Evolutionary conservation across 345 rosid genomes (phyloP), one percentile per base, ranked within the genome.

Genomic region (Melaleuca quinquenervia): DNA sequence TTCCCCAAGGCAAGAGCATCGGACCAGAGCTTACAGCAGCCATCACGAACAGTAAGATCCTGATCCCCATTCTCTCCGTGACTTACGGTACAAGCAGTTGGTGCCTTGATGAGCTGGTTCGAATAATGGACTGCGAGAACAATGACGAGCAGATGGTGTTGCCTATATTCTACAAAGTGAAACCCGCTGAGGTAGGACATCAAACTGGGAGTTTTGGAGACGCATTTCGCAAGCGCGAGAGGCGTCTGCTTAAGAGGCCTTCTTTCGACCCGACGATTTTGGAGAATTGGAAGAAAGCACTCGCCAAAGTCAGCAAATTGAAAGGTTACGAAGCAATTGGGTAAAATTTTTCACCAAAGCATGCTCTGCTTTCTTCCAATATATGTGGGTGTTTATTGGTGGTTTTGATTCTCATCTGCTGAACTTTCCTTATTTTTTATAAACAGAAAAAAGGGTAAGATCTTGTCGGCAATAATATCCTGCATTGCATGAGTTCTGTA

Each of bases 1-100:
- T 58, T 1, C 0, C 0, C 29, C 0, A 58, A 5, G 70, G 70
- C 0, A 3, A 58, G 32, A 13, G n/a, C 70, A 58, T 58, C 3
- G 12, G 32, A 11, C 32, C 32, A 5, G 3, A 5, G 0, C 4
- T 58, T n/a, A 5, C 2, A 32, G 36, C 1, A 58, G 70, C 70
- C 70, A 58, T 58, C 15, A 58, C 8, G 7, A n/a, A 12, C 8
- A 58, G 70, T 58, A n/a, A 58, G 6, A n/a, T 58, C 32, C 70
- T 58, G 29, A 58, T 58, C 32, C 70, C 70, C 16, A 58, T 58
- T 58, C 15, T 60, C 36, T 58, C 70, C 1, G 1, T 11, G 70
- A 58, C 7, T 58, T 58, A 58, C n/a, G 70, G 70, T n/a, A 12
- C 70, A n/a, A 58, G 70, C 1, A n/a, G 1, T n/a, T 58, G 70